Evolutionary conservation across 2,329 filamentous ascomycete genomes (phyloP).

Genomic region (Pyrenochaeta sp.): DNA sequence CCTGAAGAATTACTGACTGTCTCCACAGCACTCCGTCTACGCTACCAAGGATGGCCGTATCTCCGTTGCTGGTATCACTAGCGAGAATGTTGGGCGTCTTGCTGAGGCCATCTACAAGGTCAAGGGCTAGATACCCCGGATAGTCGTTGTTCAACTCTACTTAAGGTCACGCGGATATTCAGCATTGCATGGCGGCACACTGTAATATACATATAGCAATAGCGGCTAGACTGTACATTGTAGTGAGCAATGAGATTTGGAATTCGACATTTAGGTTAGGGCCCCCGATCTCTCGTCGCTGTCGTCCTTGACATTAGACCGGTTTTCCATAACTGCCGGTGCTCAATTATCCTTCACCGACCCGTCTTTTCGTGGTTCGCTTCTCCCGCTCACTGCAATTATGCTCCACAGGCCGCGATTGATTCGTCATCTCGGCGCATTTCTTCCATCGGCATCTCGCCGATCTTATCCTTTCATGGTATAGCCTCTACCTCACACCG

Average conservation of each 20-base stretch:
- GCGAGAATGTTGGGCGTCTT: constrained; percentile 78
- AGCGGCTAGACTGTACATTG: constrained; percentile 21
- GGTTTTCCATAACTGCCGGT: background rate
- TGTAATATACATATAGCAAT: constrained; percentile 19
- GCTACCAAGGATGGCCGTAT: constrained; percentile 93
- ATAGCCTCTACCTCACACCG: constrained; percentile 15
- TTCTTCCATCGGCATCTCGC: constrained; percentile 8
- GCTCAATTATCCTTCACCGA: constrained; percentile 4
- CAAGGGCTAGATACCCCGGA: constrained; percentile 62
- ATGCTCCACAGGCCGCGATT: constrained; percentile 15
- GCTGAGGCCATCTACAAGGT: constrained; percentile 87
- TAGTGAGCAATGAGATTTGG: constrained; percentile 16
- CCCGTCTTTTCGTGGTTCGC: constrained; percentile 1
- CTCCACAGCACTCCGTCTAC: constrained; percentile 82
- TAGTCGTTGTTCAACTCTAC: constrained; percentile 13
- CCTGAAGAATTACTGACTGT: constrained; percentile 18
- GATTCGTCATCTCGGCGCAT: constrained; percentile 8
- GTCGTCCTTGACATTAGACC: constrained; percentile 1
- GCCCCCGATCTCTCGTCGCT: background rate
- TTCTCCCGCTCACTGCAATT: constrained; percentile 5
- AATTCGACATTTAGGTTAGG: constrained; percentile 6
- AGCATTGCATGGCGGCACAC: constrained; percentile 16
- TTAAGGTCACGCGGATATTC: constrained; percentile 14
- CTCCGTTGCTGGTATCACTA: constrained; percentile 84
- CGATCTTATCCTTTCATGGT: constrained; percentile 20